These are phyloP conservation scores for Leishmania tropica DNA, from an alignment of 208 protist species.

Conservation along the genomic window DNA sequence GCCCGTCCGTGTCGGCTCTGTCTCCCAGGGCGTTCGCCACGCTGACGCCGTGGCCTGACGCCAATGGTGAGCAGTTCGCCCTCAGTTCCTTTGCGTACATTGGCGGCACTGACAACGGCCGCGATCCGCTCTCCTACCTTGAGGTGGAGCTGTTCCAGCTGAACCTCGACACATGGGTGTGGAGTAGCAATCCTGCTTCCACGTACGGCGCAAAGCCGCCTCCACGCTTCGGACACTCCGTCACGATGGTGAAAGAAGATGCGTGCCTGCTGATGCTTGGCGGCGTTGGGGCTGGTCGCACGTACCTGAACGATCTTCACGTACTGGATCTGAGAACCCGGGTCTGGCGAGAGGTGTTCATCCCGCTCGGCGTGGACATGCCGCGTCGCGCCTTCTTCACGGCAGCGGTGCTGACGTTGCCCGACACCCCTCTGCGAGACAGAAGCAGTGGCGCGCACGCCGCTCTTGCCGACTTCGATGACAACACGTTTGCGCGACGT, in stretches of 20 bases:
- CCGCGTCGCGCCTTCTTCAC: slow-evolving; percentile 67
- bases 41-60: slow-evolving; percentile 53
- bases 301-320: slow-evolving; percentile 67
- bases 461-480: neutral
- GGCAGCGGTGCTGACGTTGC: slow-evolving; percentile 32
- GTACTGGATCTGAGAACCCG: slow-evolving; percentile 58
- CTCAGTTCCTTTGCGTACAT: slow-evolving; percentile 56
- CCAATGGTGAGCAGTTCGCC: slow-evolving; percentile 8
- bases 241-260: slow-evolving; percentile 32
- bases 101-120: slow-evolving; percentile 67
- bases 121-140: slow-evolving; percentile 53
- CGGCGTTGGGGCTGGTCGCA: slow-evolving; percentile 41
- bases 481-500: neutral
- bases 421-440: neutral
- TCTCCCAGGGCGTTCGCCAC: slow-evolving; percentile 59
- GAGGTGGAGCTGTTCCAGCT: slow-evolving; percentile 52
- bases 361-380: slow-evolving; percentile 44
- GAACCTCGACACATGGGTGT: slow-evolving; percentile 30
- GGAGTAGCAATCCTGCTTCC: slow-evolving; percentile 22
- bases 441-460: neutral
- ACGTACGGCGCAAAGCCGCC: slow-evolving; percentile 72
- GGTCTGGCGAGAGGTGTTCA: slow-evolving; percentile 83
- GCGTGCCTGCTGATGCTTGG: slow-evolving; percentile 70
- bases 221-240: slow-evolving; percentile 70
- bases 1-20: slow-evolving; percentile 27